Evolutionary conservation across 2,329 filamentous ascomycete genomes (phyloP).

Genomic region (Chrysosporium queenslandicum): DNA sequence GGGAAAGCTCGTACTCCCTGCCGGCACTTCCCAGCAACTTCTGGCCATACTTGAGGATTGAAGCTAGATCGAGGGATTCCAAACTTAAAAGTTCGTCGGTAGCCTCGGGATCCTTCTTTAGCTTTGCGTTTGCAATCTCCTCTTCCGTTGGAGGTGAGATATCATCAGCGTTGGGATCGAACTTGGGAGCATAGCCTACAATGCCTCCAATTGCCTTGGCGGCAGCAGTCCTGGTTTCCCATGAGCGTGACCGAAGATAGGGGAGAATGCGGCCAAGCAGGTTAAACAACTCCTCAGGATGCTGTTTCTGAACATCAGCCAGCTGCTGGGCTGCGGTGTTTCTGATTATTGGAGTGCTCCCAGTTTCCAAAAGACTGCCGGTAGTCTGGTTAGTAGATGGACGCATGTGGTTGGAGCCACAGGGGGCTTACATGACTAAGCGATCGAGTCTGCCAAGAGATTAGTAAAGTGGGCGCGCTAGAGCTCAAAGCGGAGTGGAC

Average conservation of each 20-base stretch:
- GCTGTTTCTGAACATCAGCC: conserved; percentile 94
- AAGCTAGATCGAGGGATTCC: conserved; percentile 63
- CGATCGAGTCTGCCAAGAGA: conserved; percentile 58
- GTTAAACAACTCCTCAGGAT: conserved; percentile 95
- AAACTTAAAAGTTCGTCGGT: conserved; percentile 58
- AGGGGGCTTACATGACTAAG: conserved; percentile 63
- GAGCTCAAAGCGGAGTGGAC: not conserved
- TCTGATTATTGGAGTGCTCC: conserved; percentile 88
- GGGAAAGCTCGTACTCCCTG: conserved; percentile 69
- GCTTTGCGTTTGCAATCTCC: conserved; percentile 48
- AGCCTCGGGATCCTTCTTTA: conserved; percentile 30
- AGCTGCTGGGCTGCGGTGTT: conserved; percentile 96
- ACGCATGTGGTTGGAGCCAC: not conserved
- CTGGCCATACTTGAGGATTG: conserved; percentile 73
- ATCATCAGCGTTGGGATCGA: conserved; percentile 78
- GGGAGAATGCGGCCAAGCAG: conserved; percentile 88
- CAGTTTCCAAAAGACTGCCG: conserved; percentile 81
- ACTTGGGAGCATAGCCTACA: conserved; percentile 73
- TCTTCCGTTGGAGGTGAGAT: conserved; percentile 39
- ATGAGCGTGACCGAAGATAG: conserved; percentile 87
- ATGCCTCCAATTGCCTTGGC: conserved; percentile 93
- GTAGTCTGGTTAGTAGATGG: not conserved
- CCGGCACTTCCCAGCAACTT: conserved; percentile 73
- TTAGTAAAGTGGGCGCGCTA: conserved; percentile 12
- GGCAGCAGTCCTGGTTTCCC: conserved; percentile 90